Base-by-base conservation (phyloP, 331 rosid species). In the Pyrus hybrid region DNA sequence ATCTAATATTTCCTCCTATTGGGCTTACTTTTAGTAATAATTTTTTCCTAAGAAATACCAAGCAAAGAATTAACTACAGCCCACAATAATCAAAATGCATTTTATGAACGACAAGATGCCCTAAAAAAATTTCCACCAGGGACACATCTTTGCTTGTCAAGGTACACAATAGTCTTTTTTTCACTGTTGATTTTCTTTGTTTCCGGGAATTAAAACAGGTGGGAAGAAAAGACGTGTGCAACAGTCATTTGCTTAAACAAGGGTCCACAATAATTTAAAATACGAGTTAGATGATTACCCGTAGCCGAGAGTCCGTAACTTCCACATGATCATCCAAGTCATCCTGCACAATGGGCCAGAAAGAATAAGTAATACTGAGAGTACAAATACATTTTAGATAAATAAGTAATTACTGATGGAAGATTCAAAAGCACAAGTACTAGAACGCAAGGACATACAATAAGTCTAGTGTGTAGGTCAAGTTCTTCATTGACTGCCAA, bases 401-500 rank as follows among this genome's bases (percentile, higher is more conserved):
- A 63, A 67, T 14, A 51, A 71, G 28, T 22, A 47, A 66, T 67
- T 20, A 5, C 56, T 51, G n/a, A 35, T 67, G 65, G 53, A 25
- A 78, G 33, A 79, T 21, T 56, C 53, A 68, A 72, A 81, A 26
- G 76, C 74, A 45, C 64, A 67, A 57, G 2, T 13, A 33, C 22
- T 76, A 11, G 49, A 37, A 41, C 20, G 37, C 49, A 65, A 77
- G 32, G 64, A 45, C 92, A 67, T 87, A 94, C 99, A 77, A 94
- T 94, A 71, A 94, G 97, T 79, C 97, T 87, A 23, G 97, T 83
- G 88, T 94, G 99, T 57, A 94, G 92, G 75, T 66, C 88, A 73
- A 94, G 88, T 80, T 94, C 97, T 87, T 94, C 99, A 73, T 92
- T 92, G 80, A 94, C 99, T n/a, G 99, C 97, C 87, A 94, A 79